A percentile compares a stretch with the other conserved stretches of the same genome.
phyloP scores from a whole-genome alignment of 2,329 filamentous ascomycete genomes.

The Apiospora marii region DNA sequence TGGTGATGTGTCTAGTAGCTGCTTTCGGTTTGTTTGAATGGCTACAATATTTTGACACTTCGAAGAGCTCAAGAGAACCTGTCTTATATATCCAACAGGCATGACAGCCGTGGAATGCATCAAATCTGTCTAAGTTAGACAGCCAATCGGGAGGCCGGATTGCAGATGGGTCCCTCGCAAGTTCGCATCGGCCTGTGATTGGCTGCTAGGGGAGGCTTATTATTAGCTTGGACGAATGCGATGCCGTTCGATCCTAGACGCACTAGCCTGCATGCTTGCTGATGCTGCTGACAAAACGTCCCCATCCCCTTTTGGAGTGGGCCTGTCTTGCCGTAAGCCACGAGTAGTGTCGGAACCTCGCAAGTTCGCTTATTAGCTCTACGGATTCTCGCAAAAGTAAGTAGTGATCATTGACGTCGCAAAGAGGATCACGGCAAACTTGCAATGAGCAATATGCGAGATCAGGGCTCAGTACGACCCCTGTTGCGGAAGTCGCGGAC shows the following conservation, averaged over 20 bases:
- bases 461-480: not conserved
- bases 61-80: not conserved
- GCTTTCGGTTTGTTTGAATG: not conserved
- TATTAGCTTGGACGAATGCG: not conserved
- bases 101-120: not conserved
- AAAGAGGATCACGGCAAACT: no score
- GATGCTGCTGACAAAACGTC: slow-evolving; percentile 7
- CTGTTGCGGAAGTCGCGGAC: slow-evolving; percentile 24
- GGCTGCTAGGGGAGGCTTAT: not conserved
- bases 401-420: no score
- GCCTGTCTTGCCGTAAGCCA: not conserved
- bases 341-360: not conserved
- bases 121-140: not conserved
- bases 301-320: not conserved
- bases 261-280: not conserved
- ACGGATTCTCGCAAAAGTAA: not conserved
- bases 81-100: not conserved
- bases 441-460: not conserved
- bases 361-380: not conserved
- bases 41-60: not conserved
- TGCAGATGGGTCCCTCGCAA: not conserved
- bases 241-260: not conserved
- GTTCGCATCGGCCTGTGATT: not conserved
- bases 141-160: not conserved
- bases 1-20: not conserved